A percentile compares a stretch with the other conserved stretches of the same genome.
These are phyloP conservation scores for Sarocladium strictum DNA, from an alignment of 2,329 filamentous ascomycete species.

Conservation along the genomic window DNA sequence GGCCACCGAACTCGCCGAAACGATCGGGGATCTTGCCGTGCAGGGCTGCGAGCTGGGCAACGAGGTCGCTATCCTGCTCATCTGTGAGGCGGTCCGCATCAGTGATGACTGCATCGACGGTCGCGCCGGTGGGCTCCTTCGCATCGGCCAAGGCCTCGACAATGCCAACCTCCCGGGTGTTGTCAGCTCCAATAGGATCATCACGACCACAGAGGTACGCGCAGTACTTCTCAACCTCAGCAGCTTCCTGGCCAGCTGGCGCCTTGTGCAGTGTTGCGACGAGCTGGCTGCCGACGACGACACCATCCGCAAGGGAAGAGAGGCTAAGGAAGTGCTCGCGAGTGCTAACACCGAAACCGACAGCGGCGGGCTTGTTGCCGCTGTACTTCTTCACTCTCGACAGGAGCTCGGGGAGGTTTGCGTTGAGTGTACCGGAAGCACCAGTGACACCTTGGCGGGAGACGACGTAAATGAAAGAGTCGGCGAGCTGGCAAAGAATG, in stretches of 20 bases:
- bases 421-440: constrained; percentile 75
- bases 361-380: constrained; percentile 80
- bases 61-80: constrained; percentile 52
- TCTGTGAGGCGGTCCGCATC: constrained; percentile 62
- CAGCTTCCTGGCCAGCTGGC: constrained; percentile 19
- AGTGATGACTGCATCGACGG: constrained; percentile 55
- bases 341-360: constrained; percentile 95
- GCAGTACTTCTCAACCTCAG: constrained; percentile 79
- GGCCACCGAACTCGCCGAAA: constrained; percentile 93
- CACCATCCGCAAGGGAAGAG: constrained; percentile 78
- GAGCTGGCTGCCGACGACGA: constrained; percentile 95
- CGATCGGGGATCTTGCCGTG: constrained; percentile 76
- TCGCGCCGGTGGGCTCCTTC: constrained; percentile 34
- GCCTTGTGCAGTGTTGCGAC: constrained; percentile 62
- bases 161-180: constrained; percentile 62
- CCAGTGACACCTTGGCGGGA: constrained; percentile 96
- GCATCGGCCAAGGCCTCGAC: constrained; percentile 60
- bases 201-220: constrained; percentile 55
- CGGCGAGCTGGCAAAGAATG: constrained; percentile 90
- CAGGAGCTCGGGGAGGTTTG: constrained; percentile 74
- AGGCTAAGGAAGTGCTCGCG: constrained; percentile 88
- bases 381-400: constrained; percentile 87
- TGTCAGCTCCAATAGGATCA: constrained; percentile 25
- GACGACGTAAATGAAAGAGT: constrained; percentile 98
- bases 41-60: constrained; percentile 78